A percentile compares a stretch with the other conserved stretches of the same genome.
Evolutionary conservation across 768 basidiomycete genomes (phyloP).

Genomic region (Dendrothele bispora): DNA sequence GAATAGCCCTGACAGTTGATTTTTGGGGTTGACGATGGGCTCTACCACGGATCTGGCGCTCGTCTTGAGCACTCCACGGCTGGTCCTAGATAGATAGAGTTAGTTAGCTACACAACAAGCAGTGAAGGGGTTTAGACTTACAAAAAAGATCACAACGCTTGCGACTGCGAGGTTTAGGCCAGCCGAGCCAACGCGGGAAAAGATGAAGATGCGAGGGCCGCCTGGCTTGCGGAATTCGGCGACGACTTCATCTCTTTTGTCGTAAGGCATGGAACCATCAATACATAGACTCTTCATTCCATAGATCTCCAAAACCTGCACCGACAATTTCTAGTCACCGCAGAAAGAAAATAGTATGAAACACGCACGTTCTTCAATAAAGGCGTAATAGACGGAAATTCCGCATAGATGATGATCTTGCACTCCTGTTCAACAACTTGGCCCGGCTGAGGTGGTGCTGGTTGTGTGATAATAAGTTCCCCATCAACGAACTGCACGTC

Average conservation of each 20-base stretch:
- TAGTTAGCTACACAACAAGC: too few species aligned
- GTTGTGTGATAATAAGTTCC: not conserved
- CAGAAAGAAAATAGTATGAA: too few species aligned
- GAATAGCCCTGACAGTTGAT: slow-evolving; percentile 9
- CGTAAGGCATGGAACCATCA: slow-evolving; percentile 11
- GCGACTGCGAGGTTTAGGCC: slow-evolving; percentile 24
- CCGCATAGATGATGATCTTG: slow-evolving; percentile 13
- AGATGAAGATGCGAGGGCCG: slow-evolving; percentile 13
- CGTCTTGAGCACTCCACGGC: slow-evolving; percentile 17
- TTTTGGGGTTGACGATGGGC: slow-evolving; percentile 14
- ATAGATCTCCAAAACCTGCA: not conserved
- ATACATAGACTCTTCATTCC: slow-evolving; percentile 6
- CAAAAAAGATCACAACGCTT: slow-evolving; percentile 20
- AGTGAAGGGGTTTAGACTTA: slow-evolving; percentile 11
- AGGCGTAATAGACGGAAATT: slow-evolving; percentile 15
- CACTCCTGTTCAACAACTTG: too few species aligned
- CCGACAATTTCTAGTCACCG: too few species aligned
- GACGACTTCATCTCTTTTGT: slow-evolving; percentile 12
- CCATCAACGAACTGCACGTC: not conserved
- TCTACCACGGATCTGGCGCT: slow-evolving; percentile 12
- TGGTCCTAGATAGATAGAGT: slow-evolving; percentile 18
- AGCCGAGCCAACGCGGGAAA: slow-evolving; percentile 21
- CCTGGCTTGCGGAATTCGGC: slow-evolving; percentile 11
- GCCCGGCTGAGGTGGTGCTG: not conserved
- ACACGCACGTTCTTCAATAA: slow-evolving; percentile 18